Base-by-base conservation (phyloP, 176 grass and related monocot species). In the Themeda triandra region DNA sequence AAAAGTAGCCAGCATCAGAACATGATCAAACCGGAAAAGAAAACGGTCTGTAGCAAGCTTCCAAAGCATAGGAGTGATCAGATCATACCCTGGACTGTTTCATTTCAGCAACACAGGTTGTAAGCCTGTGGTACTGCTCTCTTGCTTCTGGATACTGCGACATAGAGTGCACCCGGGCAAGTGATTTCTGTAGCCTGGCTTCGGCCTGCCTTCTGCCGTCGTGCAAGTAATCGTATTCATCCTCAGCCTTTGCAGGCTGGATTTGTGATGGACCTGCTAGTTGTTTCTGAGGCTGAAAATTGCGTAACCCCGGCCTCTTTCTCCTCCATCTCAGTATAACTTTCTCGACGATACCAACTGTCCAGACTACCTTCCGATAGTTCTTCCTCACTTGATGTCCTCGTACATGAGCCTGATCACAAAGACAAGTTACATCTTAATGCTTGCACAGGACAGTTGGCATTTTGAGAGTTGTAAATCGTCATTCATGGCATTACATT, bases 141-240 rank as follows among this genome's bases (percentile, higher is more conserved):
- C 94, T 89, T 69, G 94, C 92, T 89, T 97, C 94, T 49, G 92
- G 89, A 73, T 97, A 94, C 83, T 97, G 94, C 54, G 91, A 81
- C 94, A 94, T 97, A 31, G 94, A 97, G 54, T 76, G 92, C 8
- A 97, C 94, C 31, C 92, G 86, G 23, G 69, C 89, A 75, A 97
- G 94, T 81, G 89, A 66, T 86, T 76, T 94, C 53, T 97, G 80
- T 33, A 97, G 46, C 75, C 92, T 90, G 74, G 82, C 89, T 80
- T 97, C 94, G 12, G 89, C 87, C 86, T 97, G 94, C 40, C 80
- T 97, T 77, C 92, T 92, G 67, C 94, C 89, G 86, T 88, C 92
- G 29, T 94, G 89, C 71, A 97, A 86, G 80, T 87, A 87, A 84
- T 97, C 94, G 71, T 92, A 94, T 66, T 94, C 89, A 70, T 94